Conservation (phyloP, 345 rosid species). For the Bruguiera sexangula region DNA sequence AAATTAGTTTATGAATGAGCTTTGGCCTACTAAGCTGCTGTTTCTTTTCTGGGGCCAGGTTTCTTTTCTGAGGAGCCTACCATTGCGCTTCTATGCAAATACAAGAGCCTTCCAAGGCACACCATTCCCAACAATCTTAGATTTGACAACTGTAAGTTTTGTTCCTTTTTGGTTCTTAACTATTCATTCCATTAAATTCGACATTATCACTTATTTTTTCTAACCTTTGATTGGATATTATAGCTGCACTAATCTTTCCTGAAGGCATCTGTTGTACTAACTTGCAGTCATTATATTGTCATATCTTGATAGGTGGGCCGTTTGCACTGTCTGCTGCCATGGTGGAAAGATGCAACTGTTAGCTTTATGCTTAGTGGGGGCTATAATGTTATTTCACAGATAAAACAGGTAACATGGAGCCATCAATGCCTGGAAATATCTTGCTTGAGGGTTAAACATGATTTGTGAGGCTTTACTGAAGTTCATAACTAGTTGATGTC, state of each 20-base stretch:
- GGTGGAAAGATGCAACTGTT: conserved; percentile 86
- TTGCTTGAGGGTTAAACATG: too few species aligned
- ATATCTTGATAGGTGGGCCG: conserved; percentile 50
- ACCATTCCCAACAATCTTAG: conserved; percentile 49
- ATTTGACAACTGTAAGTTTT: conserved; percentile 70
- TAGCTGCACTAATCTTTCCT: too few species aligned
- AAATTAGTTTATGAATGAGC: too few species aligned
- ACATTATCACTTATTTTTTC: too few species aligned
- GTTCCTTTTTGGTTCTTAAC: not conserved
- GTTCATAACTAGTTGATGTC: too few species aligned
- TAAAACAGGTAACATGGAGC: conserved; percentile 45
- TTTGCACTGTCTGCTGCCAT: conserved; percentile 72
- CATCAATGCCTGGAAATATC: too few species aligned
- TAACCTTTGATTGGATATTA: too few species aligned
- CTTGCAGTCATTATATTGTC: too few species aligned
- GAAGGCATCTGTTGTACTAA: too few species aligned
- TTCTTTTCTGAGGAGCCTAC: conserved; percentile 57
- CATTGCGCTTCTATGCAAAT: conserved; percentile 68
- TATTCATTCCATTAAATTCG: not conserved
- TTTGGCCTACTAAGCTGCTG: too few species aligned
- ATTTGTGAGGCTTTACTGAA: too few species aligned
- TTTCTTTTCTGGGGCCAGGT: conserved; percentile 40
- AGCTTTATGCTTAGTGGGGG: conserved; percentile 78
- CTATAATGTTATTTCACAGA: conserved; percentile 58
- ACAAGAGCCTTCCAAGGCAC: conserved; percentile 50